These are phyloP conservation scores for Tardiomyces depauwii DNA, from an alignment of 1,139 yeast genomes.

Conservation along the genomic window DNA sequence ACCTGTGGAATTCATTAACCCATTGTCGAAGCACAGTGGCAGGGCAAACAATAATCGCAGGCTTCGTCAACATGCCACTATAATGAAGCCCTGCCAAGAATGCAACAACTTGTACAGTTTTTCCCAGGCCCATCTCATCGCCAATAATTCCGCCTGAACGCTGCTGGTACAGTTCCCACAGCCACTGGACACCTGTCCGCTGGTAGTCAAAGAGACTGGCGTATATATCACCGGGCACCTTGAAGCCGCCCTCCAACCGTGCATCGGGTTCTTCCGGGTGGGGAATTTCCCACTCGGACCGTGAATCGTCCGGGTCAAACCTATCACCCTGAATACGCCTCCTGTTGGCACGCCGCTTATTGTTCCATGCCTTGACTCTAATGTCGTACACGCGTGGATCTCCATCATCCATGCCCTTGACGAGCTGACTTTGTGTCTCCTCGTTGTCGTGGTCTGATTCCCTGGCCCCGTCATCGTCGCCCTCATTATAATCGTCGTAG, in stretches of 20 bases:
- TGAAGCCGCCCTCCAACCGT: constrained; percentile 52
- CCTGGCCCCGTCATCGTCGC: not conserved
- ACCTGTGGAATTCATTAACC: constrained; percentile 88
- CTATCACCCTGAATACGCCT: constrained; percentile 8
- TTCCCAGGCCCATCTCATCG: constrained; percentile 97
- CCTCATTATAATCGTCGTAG: not conserved
- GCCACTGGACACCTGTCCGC: constrained; percentile 72
- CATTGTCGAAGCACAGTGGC: constrained; percentile 95
- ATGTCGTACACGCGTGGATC: constrained; percentile 34
- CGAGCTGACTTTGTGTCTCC: not conserved
- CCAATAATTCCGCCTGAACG: constrained; percentile 92
- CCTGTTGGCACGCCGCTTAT: constrained; percentile 24
- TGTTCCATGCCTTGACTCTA: constrained; percentile 51
- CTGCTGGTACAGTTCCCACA: constrained; percentile 72
- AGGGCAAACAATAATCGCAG: constrained; percentile 83
- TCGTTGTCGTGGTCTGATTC: not conserved
- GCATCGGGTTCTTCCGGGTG: constrained; percentile 78
- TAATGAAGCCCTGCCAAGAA: constrained; percentile 86
- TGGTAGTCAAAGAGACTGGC: constrained; percentile 85
- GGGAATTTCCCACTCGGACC: constrained; percentile 56
- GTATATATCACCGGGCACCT: constrained; percentile 83
- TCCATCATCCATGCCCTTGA: constrained; percentile 10
- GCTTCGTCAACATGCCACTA: constrained; percentile 62
- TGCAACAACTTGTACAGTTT: constrained; percentile 84
- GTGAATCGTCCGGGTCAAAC: constrained; percentile 16